phyloP scores from a whole-genome alignment of 768 basidiomycete species.

The Paxillus involutus region DNA sequence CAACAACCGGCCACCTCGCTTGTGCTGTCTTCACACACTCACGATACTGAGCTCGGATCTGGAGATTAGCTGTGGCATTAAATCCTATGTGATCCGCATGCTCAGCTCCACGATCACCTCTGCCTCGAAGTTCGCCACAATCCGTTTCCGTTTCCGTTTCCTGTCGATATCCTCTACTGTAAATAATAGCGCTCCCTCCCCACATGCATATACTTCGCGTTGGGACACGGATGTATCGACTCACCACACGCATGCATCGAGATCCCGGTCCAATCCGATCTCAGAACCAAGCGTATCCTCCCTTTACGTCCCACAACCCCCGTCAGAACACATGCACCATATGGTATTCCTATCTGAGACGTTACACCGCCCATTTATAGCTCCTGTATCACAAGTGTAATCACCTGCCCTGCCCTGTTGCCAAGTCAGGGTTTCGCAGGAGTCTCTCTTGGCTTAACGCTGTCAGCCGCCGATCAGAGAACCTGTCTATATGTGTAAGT shows the following conservation, averaged over 20 bases:
- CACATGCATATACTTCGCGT: no score
- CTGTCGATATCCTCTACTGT: no score
- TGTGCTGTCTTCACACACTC: not conserved
- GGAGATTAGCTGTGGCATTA: not conserved
- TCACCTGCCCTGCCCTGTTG: not conserved
- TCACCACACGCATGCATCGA: not conserved
- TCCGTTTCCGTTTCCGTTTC: no score
- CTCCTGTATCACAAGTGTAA: not conserved
- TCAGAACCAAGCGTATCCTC: not conserved
- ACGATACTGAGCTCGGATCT: no score
- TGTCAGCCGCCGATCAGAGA: no score
- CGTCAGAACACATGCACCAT: slow-evolving; percentile 5
- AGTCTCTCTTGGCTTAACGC: no score
- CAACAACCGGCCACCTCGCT: no score
- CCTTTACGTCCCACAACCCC: slow-evolving; percentile 12
- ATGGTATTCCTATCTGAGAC: slow-evolving; percentile 3
- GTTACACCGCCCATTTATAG: slow-evolving; percentile 2
- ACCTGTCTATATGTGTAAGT: no score
- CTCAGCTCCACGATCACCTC: not conserved
- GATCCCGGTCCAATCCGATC: not conserved
- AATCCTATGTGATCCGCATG: not conserved
- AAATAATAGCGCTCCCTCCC: no score
- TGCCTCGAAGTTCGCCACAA: no score
- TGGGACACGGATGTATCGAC: no score
- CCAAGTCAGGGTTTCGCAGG: not conserved